These are phyloP conservation scores for Diplotaxis tenuifolia DNA, from an alignment of 345 rosid species.

Conservation along the genomic window DNA sequence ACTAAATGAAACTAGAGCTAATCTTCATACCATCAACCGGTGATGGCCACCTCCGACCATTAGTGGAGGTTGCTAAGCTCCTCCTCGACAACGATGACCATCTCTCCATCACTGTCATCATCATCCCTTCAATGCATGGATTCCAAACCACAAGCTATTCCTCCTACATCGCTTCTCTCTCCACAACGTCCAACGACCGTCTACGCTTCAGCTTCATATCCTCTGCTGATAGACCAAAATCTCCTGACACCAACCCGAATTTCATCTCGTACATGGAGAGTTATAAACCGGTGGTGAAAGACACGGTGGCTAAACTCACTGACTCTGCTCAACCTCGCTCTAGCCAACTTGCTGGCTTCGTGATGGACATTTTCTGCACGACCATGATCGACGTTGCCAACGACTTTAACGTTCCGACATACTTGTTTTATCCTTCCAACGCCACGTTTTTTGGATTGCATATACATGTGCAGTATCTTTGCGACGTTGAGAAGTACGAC, in stretches of 20 bases:
- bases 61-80: slow-evolving; percentile 45
- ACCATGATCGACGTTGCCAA: slow-evolving; percentile 49
- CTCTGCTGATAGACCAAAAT: background rate
- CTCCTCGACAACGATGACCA: slow-evolving; percentile 41
- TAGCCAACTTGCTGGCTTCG: slow-evolving; percentile 46
- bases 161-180: slow-evolving; percentile 31
- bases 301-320: slow-evolving; percentile 26
- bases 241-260: slow-evolving; percentile 1
- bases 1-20: slow-evolving; percentile 32
- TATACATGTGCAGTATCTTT: slow-evolving; percentile 22
- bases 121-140: slow-evolving; percentile 37
- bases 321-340: slow-evolving; percentile 1
- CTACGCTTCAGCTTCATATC: slow-evolving; percentile 42
- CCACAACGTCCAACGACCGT: slow-evolving; percentile 21
- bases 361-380: slow-evolving; percentile 54
- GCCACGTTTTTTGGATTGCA: slow-evolving; percentile 41
- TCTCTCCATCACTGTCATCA: slow-evolving; percentile 50
- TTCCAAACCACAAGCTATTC: slow-evolving; percentile 5
- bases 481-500: slow-evolving; percentile 24
- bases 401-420: slow-evolving; percentile 45
- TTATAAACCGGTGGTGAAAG: slow-evolving; percentile 36
- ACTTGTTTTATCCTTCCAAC: slow-evolving; percentile 46
- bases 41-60: slow-evolving; percentile 47
- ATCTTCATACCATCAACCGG: slow-evolving; percentile 49
- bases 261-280: slow-evolving; percentile 14